phyloP scores from a whole-genome alignment of 257 asterid species.

The Nicotiana tabacum region DNA sequence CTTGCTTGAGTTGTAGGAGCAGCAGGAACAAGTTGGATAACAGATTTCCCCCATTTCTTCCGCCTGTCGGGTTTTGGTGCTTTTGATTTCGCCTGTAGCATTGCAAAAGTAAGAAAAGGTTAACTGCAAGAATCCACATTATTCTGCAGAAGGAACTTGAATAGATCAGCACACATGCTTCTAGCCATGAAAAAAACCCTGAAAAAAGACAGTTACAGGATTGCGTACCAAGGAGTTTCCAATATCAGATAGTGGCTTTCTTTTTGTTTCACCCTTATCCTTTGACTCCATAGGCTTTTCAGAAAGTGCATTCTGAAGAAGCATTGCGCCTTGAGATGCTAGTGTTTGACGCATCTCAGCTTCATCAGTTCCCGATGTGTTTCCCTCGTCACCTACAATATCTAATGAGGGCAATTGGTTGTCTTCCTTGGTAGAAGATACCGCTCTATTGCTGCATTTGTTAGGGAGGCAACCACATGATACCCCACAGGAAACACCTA shows the following conservation, averaged over 20 bases:
- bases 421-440: constrained; percentile 10
- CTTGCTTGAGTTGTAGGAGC: constrained; percentile 42
- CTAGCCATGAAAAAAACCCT: background rate
- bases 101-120: background rate
- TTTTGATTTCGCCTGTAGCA: constrained; percentile 49
- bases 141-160: background rate
- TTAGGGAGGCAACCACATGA: constrained; percentile 54
- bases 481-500: constrained; percentile 38
- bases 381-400: constrained; percentile 15
- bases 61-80: constrained; percentile 55
- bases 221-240: constrained; percentile 71
- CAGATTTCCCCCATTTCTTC: constrained; percentile 75
- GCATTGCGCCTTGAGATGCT: constrained; percentile 79
- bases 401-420: constrained; percentile 18
- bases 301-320: constrained; percentile 78
- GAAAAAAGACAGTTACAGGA: background rate
- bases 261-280: constrained; percentile 29
- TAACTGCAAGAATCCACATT: background rate
- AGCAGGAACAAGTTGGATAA: constrained; percentile 79
- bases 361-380: constrained; percentile 32
- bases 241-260: constrained; percentile 88
- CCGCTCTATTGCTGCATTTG: constrained; percentile 59
- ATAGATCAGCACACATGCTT: background rate
- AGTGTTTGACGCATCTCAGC: constrained; percentile 35
- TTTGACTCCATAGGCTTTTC: constrained; percentile 41